These are phyloP conservation scores for Rhododendron williamsianum DNA, from an alignment of 148 eudicot species.

Conservation along the genomic window DNA sequence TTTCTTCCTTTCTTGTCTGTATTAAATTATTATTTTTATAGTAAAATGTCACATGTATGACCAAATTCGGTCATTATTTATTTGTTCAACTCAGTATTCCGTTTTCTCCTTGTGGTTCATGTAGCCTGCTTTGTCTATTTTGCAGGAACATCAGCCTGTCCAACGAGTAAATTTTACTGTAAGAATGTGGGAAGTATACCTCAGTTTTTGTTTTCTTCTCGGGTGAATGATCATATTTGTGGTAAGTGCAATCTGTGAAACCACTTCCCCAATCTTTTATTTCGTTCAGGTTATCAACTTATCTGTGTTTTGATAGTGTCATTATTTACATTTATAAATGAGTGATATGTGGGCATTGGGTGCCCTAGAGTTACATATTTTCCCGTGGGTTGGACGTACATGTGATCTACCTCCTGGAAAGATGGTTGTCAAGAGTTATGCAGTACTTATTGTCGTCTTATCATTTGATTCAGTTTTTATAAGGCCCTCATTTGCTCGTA, in stretches of 20 bases:
- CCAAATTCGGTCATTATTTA: too few species aligned
- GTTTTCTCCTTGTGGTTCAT: too few species aligned
- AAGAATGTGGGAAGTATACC: constrained; percentile 78
- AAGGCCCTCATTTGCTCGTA: background rate
- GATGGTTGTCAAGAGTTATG: background rate
- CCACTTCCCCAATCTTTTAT: background rate
- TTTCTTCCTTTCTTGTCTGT: background rate
- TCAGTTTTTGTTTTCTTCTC: constrained; percentile 73
- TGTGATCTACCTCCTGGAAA: background rate
- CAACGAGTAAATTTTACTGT: constrained; percentile 75
- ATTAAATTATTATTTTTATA: background rate
- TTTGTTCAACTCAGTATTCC: too few species aligned
- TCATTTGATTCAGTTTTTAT: background rate
- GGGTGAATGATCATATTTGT: constrained; percentile 80
- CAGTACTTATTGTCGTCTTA: background rate
- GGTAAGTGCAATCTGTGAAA: constrained; percentile 40
- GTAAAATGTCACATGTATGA: background rate
- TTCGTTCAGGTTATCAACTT: background rate
- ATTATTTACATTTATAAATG: background rate
- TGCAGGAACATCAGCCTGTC: constrained; percentile 89
- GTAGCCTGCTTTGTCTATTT: constrained; percentile 11
- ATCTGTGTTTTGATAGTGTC: background rate
- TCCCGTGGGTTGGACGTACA: background rate
- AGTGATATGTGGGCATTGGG: background rate
- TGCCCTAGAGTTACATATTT: background rate